Percentiles rank a stretch among this genome's conserved stretches.
phyloP scores from a whole-genome alignment of 2,329 filamentous ascomycete species.

The Venturiaceae sp. region DNA sequence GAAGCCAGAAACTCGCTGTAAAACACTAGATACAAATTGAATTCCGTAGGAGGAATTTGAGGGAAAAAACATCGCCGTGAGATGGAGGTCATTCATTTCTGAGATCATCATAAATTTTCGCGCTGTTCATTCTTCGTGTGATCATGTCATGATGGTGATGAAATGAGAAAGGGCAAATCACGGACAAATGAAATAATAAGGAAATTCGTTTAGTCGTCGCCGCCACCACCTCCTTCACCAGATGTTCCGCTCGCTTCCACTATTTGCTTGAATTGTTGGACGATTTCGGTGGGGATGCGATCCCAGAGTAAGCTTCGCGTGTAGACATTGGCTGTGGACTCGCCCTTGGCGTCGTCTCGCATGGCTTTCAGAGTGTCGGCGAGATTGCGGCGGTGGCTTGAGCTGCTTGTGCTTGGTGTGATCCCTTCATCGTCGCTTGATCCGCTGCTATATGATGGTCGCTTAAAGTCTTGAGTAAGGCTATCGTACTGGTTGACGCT shows the following conservation, averaged over 20 bases:
- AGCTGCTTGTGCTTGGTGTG: slow-evolving; percentile 33
- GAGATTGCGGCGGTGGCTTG: slow-evolving; percentile 60
- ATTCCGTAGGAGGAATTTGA: not conserved
- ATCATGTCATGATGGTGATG: not conserved
- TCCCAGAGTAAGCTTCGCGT: slow-evolving; percentile 90
- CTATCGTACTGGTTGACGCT: slow-evolving; percentile 83
- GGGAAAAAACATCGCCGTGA: not conserved
- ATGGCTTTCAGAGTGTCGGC: slow-evolving; percentile 73
- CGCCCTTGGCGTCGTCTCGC: slow-evolving; percentile 59
- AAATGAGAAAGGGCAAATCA: not conserved
- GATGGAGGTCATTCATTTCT: not conserved
- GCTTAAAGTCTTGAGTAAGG: slow-evolving; percentile 65
- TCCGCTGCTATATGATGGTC: slow-evolving; percentile 32
- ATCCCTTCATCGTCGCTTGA: slow-evolving; percentile 26
- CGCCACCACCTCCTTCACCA: not conserved
- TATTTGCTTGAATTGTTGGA: slow-evolving; percentile 86
- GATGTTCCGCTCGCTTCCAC: slow-evolving; percentile 55
- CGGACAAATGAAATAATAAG: not conserved
- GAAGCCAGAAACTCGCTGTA: not conserved
- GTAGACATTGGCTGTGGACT: slow-evolving; percentile 75
- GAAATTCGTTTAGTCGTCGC: slow-evolving; percentile 1
- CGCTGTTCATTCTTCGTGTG: not conserved
- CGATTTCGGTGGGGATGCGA: slow-evolving; percentile 83
- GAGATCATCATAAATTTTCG: not conserved
- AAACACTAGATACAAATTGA: not conserved